Percentiles rank a stretch among this genome's conserved stretches.
These are phyloP conservation scores for Meira miltonrushii DNA, from an alignment of 1,284 basidiomycete genomes.

Conservation along the genomic window DNA sequence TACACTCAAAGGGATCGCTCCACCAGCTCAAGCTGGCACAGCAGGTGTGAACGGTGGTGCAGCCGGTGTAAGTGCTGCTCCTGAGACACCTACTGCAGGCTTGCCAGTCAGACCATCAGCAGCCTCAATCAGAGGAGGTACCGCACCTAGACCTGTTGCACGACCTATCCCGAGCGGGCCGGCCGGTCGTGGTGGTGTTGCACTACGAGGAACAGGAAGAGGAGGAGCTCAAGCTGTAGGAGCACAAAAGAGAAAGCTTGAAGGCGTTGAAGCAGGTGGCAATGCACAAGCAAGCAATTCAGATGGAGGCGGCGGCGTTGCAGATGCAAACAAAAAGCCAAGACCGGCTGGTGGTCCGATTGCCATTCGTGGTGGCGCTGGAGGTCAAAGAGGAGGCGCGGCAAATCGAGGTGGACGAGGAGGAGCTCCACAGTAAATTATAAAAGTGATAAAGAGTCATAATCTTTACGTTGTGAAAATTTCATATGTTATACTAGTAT, in stretches of 20 bases:
- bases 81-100: background rate
- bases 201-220: slow-evolving; percentile 1
- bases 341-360: slow-evolving; percentile 3
- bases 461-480: too few species aligned
- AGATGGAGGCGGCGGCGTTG: background rate
- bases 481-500: too few species aligned
- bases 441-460: too few species aligned
- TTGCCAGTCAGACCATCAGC: background rate
- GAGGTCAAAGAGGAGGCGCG: slow-evolving; percentile 4
- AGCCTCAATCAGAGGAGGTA: background rate
- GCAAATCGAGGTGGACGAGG: background rate
- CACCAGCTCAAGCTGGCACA: background rate
- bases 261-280: background rate
- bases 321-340: slow-evolving; percentile 1
- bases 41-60: background rate
- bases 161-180: background rate
- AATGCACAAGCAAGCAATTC: background rate
- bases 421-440: background rate
- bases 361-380: slow-evolving; percentile 7
- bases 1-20: slow-evolving; percentile 31
- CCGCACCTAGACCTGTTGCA: background rate
- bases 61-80: background rate
- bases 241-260: slow-evolving; percentile 9
- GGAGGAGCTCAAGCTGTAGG: background rate
- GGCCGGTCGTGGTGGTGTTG: background rate